phyloP scores from a whole-genome alignment of 2,329 filamentous ascomycete genomes.

The Magnaporthiopsis incrustans region DNA sequence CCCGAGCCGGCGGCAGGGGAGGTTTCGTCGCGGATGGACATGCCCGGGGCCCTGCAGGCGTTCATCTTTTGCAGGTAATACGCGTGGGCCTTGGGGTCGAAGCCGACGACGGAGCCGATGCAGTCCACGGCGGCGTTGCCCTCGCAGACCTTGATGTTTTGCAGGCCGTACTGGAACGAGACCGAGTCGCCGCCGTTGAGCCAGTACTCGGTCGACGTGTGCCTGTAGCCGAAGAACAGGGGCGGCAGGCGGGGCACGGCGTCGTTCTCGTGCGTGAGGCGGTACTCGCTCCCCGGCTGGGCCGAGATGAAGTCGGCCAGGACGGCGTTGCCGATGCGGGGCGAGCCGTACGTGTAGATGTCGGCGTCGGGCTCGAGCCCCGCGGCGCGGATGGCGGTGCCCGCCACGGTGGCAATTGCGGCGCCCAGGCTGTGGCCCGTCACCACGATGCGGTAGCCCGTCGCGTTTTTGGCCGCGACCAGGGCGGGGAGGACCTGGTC shows the following conservation, averaged over 20 bases:
- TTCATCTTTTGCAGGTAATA: constrained; percentile 40
- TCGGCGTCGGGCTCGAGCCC: constrained; percentile 35
- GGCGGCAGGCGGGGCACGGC: constrained; percentile 62
- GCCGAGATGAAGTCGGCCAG: constrained; percentile 45
- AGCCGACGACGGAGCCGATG: constrained; percentile 36
- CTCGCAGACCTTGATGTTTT: constrained; percentile 37
- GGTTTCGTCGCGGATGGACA: constrained; percentile 15
- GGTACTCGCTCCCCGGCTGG: constrained; percentile 47
- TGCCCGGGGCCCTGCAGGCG: constrained; percentile 26
- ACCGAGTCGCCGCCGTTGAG: constrained; percentile 30
- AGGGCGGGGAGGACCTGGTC: constrained; percentile 34
- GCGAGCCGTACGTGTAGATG: constrained; percentile 60
- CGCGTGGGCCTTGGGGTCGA: constrained; percentile 37
- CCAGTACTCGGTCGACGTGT: constrained; percentile 66
- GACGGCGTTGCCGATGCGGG: constrained; percentile 52
- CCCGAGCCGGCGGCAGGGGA: constrained; percentile 6
- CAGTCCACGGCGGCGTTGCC: constrained; percentile 40
- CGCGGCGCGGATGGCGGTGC: constrained; percentile 42
- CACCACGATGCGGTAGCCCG: constrained; percentile 44
- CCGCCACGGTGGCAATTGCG: constrained; percentile 53
- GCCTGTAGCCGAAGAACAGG: constrained; percentile 50
- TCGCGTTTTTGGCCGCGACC: constrained; percentile 35
- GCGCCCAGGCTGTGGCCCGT: constrained; percentile 64
- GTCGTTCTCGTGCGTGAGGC: constrained; percentile 60
- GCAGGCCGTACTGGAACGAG: constrained; percentile 27